Conservation (phyloP, 139 green algal species). For the Dunaliella primolecta region DNA sequence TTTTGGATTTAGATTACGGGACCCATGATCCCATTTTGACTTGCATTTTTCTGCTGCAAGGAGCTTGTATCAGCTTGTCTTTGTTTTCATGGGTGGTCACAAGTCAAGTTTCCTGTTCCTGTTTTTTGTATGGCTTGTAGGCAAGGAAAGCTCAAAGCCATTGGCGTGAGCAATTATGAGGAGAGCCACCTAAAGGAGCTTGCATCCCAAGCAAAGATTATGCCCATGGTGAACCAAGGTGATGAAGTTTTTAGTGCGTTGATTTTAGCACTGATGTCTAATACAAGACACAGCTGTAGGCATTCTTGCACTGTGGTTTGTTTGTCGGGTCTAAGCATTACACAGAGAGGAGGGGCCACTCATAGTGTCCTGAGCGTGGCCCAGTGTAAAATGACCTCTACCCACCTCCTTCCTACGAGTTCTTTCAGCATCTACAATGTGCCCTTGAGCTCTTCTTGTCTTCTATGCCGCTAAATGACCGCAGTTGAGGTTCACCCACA, state of each 20-base stretch:
- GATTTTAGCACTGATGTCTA: neutral
- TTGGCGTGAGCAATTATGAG: constrained; percentile 74
- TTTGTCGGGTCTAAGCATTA: neutral
- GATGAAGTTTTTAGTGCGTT: constrained; percentile 45
- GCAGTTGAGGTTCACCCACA: constrained; percentile 44
- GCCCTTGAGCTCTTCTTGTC: too few relatives aligned
- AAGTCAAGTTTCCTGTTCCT: too few relatives aligned
- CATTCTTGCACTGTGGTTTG: neutral
- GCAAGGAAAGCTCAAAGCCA: constrained; percentile 44
- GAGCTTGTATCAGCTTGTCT: too few relatives aligned
- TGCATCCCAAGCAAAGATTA: constrained; percentile 26
- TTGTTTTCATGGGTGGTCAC: too few relatives aligned
- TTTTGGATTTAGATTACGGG: too few relatives aligned
- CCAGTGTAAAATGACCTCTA: too few relatives aligned
- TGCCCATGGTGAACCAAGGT: constrained; percentile 43
- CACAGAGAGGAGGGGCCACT: neutral
- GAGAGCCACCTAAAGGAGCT: constrained; percentile 52
- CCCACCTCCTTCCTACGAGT: too few relatives aligned
- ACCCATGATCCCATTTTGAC: too few relatives aligned
- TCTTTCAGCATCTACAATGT: too few relatives aligned
- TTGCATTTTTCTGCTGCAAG: too few relatives aligned
- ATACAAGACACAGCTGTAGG: neutral
- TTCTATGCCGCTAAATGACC: too few relatives aligned
- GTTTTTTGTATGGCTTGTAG: too few relatives aligned
- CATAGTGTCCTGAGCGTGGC: neutral